Evolutionary conservation across 352 stramenopile genomes (phyloP).

Genomic region (Thalassiosira exigua): DNA sequence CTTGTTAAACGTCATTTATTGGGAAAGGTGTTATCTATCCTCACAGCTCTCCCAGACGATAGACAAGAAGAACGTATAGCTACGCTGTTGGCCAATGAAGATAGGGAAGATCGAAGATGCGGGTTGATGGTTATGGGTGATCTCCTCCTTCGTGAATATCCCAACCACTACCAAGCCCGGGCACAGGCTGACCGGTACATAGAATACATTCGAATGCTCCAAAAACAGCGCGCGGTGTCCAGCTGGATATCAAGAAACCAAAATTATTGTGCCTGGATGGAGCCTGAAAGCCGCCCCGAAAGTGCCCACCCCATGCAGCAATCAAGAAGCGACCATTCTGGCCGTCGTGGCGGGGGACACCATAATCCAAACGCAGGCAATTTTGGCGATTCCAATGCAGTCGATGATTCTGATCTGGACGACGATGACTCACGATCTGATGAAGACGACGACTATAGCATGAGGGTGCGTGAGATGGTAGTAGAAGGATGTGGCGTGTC

Average conservation of each 20-base stretch:
- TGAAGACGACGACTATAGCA: slow-evolving; percentile 41
- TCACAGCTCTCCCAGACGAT: slow-evolving; percentile 74
- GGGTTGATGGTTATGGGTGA: slow-evolving; percentile 61
- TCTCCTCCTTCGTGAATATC: slow-evolving; percentile 46
- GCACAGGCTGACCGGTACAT: slow-evolving; percentile 68
- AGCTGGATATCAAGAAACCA: slow-evolving; percentile 78
- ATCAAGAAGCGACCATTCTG: slow-evolving; percentile 64
- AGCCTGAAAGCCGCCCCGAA: slow-evolving; percentile 58
- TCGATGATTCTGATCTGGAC: slow-evolving; percentile 74
- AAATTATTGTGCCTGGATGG: slow-evolving; percentile 71
- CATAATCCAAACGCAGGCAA: slow-evolving; percentile 45
- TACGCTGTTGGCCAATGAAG: slow-evolving; percentile 69
- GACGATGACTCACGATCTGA: slow-evolving; percentile 68
- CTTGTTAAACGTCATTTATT: slow-evolving; percentile 24
- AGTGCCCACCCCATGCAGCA: slow-evolving; percentile 31
- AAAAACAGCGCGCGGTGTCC: slow-evolving; percentile 59
- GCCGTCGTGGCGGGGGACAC: slow-evolving; percentile 47
- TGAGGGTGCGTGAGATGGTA: slow-evolving; percentile 46
- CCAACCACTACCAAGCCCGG: slow-evolving; percentile 53
- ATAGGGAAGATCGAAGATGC: slow-evolving; percentile 18
- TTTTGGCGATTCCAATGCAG: slow-evolving; percentile 66
- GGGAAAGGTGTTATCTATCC: slow-evolving; percentile 62
- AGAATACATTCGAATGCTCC: slow-evolving; percentile 67
- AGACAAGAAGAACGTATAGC: slow-evolving; percentile 74
- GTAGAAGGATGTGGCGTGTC: slow-evolving; percentile 74